Evolutionary conservation across 2,329 filamentous ascomycete genomes (phyloP).

Genomic region (Penicillium sp.): DNA sequence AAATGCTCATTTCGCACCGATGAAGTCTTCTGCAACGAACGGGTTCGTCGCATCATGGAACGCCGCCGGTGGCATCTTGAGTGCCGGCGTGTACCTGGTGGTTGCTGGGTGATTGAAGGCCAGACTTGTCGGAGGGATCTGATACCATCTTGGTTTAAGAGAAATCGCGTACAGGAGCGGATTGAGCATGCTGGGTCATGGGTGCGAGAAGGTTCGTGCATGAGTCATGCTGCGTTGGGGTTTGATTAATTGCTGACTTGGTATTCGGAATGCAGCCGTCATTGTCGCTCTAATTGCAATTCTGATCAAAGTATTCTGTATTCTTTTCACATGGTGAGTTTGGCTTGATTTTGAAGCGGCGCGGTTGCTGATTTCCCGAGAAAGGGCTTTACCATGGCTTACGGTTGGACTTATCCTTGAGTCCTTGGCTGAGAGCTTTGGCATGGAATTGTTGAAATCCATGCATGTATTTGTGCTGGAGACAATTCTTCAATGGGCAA

Average conservation of each 20-base stretch:
- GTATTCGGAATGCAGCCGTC: background rate
- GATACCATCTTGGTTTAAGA: slow-evolving; percentile 32
- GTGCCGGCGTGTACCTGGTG: slow-evolving; percentile 31
- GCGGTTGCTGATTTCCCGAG: background rate
- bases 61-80: slow-evolving; percentile 42
- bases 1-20: slow-evolving; percentile 45
- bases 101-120: slow-evolving; percentile 42
- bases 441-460: background rate
- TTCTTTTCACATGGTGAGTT: background rate
- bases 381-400: background rate
- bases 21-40: slow-evolving; percentile 42
- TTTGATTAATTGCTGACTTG: background rate
- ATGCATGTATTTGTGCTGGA: background rate
- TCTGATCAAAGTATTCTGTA: slow-evolving; percentile 3
- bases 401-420: background rate
- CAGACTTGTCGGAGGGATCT: slow-evolving; percentile 32
- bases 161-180: slow-evolving; percentile 14
- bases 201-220: slow-evolving; percentile 33
- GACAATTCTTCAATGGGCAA: background rate
- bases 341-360: background rate
- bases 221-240: background rate
- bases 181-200: slow-evolving; percentile 7
- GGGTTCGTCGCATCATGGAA: slow-evolving; percentile 45
- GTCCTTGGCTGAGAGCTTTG: background rate
- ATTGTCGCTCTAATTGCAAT: slow-evolving; percentile 1